A percentile compares a stretch with the other conserved stretches of the same genome.
Evolutionary conservation across 2,329 filamentous ascomycete genomes (phyloP).

Genomic region (Elsinoe ampelina): DNA sequence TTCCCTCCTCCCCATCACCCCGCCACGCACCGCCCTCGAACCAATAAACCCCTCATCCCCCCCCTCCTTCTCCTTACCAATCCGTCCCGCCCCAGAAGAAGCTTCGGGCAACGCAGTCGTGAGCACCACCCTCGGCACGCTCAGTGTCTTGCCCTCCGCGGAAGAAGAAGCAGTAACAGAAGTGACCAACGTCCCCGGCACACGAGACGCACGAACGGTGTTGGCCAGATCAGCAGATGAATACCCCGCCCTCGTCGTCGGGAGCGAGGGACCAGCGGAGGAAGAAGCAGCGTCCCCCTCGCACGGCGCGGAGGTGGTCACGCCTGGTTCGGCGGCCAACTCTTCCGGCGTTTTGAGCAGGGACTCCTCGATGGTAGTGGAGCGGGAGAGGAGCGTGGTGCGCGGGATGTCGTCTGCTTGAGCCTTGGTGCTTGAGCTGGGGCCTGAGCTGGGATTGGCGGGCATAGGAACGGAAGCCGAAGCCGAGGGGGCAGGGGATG

Average conservation of each 20-base stretch:
- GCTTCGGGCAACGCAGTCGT: neutral
- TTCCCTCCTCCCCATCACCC: neutral
- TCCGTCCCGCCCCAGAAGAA: neutral
- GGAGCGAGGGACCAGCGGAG: neutral
- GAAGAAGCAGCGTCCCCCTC: neutral
- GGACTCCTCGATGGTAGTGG: neutral
- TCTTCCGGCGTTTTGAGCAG: neutral
- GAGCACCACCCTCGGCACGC: neutral
- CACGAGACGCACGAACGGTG: neutral
- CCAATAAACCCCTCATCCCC: constrained; percentile 1
- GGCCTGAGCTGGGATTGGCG: neutral
- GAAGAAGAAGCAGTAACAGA: neutral
- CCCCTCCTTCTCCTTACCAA: neutral
- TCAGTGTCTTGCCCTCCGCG: too few species aligned
- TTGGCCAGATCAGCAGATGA: neutral
- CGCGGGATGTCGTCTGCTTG: neutral
- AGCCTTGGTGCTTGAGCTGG: neutral
- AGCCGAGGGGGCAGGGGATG: neutral
- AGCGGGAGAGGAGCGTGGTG: constrained; percentile 6
- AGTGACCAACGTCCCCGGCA: neutral
- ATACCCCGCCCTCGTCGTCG: neutral
- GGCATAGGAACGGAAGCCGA: neutral
- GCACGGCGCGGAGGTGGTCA: neutral
- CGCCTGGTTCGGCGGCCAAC: neutral
- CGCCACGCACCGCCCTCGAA: neutral